Evolutionary conservation across 345 rosid genomes (phyloP).

Genomic region (Ceriops tagal): DNA sequence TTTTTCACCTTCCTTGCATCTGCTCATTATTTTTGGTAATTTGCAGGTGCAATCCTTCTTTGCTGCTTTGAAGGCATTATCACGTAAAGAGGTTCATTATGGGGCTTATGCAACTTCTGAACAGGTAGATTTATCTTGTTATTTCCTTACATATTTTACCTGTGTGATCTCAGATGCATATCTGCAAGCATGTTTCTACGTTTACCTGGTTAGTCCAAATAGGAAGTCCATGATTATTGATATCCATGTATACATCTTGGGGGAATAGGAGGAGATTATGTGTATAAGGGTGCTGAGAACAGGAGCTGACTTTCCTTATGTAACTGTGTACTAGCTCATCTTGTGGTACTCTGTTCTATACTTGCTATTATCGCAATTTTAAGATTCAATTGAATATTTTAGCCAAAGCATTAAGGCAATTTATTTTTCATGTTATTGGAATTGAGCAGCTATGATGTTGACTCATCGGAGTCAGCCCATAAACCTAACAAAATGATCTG

Average conservation of each 20-base stretch:
- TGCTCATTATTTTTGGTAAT: not conserved
- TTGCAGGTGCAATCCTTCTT: constrained; percentile 85
- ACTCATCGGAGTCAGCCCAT: too few species aligned
- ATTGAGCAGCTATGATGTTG: not conserved
- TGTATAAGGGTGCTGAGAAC: not conserved
- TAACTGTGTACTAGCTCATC: not conserved
- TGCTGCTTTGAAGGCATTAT: constrained; percentile 79
- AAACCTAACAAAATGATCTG: too few species aligned
- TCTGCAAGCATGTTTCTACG: not conserved
- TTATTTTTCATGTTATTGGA: not conserved
- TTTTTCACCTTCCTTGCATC: not conserved
- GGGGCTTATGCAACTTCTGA: constrained; percentile 97
- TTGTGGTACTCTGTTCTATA: not conserved
- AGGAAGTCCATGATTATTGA: not conserved
- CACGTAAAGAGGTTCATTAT: constrained; percentile 90
- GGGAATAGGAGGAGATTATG: not conserved
- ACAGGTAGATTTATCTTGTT: constrained; percentile 55
- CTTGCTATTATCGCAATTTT: not conserved
- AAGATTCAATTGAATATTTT: not conserved
- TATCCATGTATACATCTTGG: not conserved
- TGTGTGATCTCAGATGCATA: not conserved
- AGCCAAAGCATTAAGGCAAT: not conserved
- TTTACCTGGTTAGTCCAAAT: too few species aligned
- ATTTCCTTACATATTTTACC: not conserved
- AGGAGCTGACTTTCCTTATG: not conserved